Conservation (phyloP, 192 early-diverging fungal species). For the Entomortierella parvispora region DNA sequence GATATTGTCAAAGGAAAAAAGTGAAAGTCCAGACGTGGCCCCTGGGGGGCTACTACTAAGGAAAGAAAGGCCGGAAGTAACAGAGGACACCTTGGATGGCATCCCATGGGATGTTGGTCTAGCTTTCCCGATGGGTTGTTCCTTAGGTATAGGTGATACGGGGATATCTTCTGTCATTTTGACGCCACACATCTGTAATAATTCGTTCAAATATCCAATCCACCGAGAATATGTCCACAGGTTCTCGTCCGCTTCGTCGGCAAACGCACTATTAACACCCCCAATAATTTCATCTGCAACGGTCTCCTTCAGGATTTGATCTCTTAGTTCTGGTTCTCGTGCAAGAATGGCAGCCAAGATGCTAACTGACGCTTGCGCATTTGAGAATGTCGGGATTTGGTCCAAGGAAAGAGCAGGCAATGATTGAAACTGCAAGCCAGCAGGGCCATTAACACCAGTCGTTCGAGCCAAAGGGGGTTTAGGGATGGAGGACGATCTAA, state of each 20-base stretch:
- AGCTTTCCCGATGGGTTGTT: background rate
- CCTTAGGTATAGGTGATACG: too few relatives aligned
- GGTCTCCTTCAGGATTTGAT: conserved; percentile 24
- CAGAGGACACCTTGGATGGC: background rate
- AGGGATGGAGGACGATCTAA: conserved; percentile 36
- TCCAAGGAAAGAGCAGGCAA: conserved; percentile 14
- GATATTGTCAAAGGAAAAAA: conserved; percentile 41
- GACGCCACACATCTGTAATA: conserved; percentile 41
- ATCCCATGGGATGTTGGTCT: background rate
- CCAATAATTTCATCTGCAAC: conserved; percentile 14
- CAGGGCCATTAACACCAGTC: conserved; percentile 2
- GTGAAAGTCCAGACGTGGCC: conserved; percentile 7
- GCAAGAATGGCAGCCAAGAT: conserved; percentile 23
- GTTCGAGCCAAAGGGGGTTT: conserved; percentile 17
- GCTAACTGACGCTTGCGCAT: conserved; percentile 23
- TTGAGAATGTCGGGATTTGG: conserved; percentile 39
- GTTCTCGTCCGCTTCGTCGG: background rate
- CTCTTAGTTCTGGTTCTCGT: conserved; percentile 25
- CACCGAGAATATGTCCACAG: conserved; percentile 23
- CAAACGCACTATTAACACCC: background rate
- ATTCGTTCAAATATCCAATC: conserved; percentile 37
- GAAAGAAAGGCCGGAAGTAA: conserved; percentile 7
- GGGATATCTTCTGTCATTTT: too few relatives aligned
- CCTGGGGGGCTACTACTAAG: conserved; percentile 3
- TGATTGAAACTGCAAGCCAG: background rate